Conservation (phyloP, 352 stramenopile species). For the Phytophthora gonapodyides region DNA sequence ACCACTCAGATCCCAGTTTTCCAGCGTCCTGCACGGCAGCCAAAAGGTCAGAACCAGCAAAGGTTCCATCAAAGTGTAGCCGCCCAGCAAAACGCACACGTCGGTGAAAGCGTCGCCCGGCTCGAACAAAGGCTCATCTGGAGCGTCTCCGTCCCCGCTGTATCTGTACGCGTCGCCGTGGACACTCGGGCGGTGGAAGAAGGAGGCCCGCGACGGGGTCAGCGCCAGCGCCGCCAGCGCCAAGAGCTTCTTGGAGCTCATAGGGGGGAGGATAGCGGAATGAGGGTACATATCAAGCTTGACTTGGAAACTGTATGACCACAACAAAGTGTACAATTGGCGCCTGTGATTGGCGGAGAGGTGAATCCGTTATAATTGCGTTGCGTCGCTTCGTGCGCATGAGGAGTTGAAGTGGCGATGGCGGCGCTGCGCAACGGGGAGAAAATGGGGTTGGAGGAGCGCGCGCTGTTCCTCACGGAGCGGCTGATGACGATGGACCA, state of each 20-base stretch:
- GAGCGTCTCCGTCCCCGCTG: conserved; percentile 49
- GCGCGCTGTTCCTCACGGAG: conserved; percentile 51
- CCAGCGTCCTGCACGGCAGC: conserved; percentile 41
- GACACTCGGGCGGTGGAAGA: conserved; percentile 51
- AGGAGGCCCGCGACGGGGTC: conserved; percentile 27
- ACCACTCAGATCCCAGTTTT: conserved; percentile 64
- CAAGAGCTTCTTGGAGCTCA: conserved; percentile 6
- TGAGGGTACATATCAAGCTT: conserved; percentile 1
- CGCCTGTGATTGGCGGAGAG: conserved; percentile 7
- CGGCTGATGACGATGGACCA: conserved; percentile 45
- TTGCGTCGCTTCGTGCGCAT: no score
- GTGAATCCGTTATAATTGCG: conserved; percentile 3
- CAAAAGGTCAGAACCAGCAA: not conserved
- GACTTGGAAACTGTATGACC: not conserved
- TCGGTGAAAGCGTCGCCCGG: conserved; percentile 52
- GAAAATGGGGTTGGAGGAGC: conserved; percentile 49
- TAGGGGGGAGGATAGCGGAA: conserved; percentile 9
- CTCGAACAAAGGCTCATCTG: conserved; percentile 54
- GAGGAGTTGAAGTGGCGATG: conserved; percentile 20
- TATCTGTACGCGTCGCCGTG: conserved; percentile 58
- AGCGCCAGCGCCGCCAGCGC: conserved; percentile 15
- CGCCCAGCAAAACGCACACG: conserved; percentile 37
- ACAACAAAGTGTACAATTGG: conserved; percentile 2
- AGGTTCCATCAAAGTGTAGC: not conserved
- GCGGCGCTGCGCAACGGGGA: conserved; percentile 9